Base-by-base conservation (phyloP, 352 stramenopile genomes). In the Pythium chondricola region DNA sequence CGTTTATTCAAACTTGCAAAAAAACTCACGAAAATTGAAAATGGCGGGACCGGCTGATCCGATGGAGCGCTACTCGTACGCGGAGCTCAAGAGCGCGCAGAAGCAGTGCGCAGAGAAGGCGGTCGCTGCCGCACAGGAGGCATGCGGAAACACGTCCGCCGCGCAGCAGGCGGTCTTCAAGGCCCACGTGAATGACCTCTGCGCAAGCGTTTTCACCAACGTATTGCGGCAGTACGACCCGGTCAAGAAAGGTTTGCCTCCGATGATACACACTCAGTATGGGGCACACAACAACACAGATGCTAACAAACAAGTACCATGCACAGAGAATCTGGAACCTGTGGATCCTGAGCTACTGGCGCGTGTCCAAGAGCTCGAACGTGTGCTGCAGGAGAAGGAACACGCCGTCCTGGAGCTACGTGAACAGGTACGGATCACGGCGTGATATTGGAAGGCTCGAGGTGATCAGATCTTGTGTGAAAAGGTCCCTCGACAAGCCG, bases 61-160 rank as follows among this genome's bases (percentile, higher is more conserved):
- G 16, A 63, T 58, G 48, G 58, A 66, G 40, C 71, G 78, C 33
- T 90, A 90, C 44, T 80, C 75, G 52, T 90, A 85, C 49, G 36
- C 71, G 41, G 78, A 90, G 57, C 78, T 90, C 16, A 90, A 90
- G 55, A 67, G 83, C 47, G 78, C 78, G 55, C 78, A 88, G 65
- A 64, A 69, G 24, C 60, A 72, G 36, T 90, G 78, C 38, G 63
- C 65, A 8, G 74, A 78, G 33, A 81, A 73, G 58, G 81, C 82
- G 38, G 64, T 65, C 37, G 37, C 52, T 3, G 69, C 71, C 16
- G 70, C 71, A 51, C 48, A 86, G 26, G 57, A 56, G 4, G 71
- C 83, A 48, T 83, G 73, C 46, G 66, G 63, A 11, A 58, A 56
- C 16, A 67, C 66, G 39, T 90, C 78, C 5, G 49, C 48, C 0